Evolutionary conservation across 305 asterid species (phyloP).

Genomic region (Fraxinus platypoda): DNA sequence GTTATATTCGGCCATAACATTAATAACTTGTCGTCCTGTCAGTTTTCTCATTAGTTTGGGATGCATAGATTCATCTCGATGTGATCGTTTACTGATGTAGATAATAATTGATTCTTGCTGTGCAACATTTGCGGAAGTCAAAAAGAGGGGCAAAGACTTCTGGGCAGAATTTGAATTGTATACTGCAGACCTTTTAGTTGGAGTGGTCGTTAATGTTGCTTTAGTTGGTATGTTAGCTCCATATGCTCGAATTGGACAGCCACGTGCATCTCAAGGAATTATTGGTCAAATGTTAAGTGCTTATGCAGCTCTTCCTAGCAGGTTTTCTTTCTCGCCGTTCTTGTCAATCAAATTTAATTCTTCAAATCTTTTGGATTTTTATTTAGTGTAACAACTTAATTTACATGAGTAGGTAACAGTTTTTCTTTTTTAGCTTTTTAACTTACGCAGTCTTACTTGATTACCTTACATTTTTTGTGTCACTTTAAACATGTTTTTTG

Average conservation of each 20-base stretch:
- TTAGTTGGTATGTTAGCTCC: conserved; percentile 97
- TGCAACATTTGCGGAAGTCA: conserved; percentile 94
- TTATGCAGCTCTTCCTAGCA: conserved; percentile 93
- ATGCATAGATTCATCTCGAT: not conserved
- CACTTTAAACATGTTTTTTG: not conserved
- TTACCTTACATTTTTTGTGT: not conserved
- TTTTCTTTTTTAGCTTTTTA: not conserved
- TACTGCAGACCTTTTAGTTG: conserved; percentile 89
- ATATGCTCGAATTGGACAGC: conserved; percentile 77
- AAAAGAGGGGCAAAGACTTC: conserved; percentile 91
- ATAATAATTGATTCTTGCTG: conserved; percentile 90
- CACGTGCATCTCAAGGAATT: conserved; percentile 62
- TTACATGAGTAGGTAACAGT: not conserved
- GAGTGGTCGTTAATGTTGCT: conserved; percentile 91
- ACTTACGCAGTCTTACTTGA: not conserved
- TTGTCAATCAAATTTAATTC: not conserved
- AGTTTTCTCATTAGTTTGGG: not conserved
- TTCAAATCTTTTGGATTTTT: not conserved
- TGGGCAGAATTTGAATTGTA: conserved; percentile 96
- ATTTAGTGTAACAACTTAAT: not conserved
- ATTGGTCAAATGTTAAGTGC: conserved; percentile 64
- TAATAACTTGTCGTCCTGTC: not conserved
- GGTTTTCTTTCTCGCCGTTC: conserved; percentile 37
- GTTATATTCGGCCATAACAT: not conserved
- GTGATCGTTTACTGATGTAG: conserved; percentile 35